These are phyloP conservation scores for Barnettozyma populi DNA, from an alignment of 805 yeast species.

Conservation along the genomic window DNA sequence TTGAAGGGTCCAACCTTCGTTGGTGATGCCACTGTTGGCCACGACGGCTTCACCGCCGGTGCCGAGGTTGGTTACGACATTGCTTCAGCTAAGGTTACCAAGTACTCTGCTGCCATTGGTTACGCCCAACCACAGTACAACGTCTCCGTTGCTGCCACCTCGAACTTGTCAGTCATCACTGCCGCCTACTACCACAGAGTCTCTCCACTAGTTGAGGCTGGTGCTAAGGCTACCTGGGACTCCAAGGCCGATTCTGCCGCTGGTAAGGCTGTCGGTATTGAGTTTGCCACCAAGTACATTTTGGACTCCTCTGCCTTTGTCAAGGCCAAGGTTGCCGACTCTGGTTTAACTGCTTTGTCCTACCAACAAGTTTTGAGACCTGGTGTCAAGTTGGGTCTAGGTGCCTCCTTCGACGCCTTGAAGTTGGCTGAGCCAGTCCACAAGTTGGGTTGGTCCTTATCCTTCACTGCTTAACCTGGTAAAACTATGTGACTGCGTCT, in stretches of 20 bases:
- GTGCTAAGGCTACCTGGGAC: constrained; percentile 97
- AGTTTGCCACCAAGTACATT: constrained; percentile 91
- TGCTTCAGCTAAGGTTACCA: constrained; percentile 84
- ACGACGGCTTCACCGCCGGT: constrained; percentile 95
- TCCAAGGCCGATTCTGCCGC: constrained; percentile 62
- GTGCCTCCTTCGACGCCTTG: constrained; percentile 94
- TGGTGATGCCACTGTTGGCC: constrained; percentile 93
- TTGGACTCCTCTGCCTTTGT: constrained; percentile 85
- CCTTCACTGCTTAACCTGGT: constrained; percentile 72
- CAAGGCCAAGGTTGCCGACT: constrained; percentile 95
- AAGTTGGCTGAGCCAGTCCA: constrained; percentile 95
- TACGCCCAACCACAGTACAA: constrained; percentile 86
- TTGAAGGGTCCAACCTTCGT: constrained; percentile 93
- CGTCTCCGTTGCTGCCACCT: constrained; percentile 70
- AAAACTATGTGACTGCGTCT: not conserved
- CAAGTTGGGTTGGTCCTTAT: constrained; percentile 92
- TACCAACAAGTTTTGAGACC: constrained; percentile 94
- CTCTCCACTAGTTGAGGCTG: constrained; percentile 87
- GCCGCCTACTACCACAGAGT: constrained; percentile 98
- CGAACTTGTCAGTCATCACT: constrained; percentile 82
- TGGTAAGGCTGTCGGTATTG: constrained; percentile 79
- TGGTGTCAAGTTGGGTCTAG: constrained; percentile 94
- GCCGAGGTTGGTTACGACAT: constrained; percentile 97
- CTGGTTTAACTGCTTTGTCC: constrained; percentile 89
- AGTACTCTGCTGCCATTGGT: constrained; percentile 90